Evolutionary conservation across 352 stramenopile genomes (phyloP), one percentile per base, ranked within the genome.

Genomic region (Halophytophthora batemanensis): DNA sequence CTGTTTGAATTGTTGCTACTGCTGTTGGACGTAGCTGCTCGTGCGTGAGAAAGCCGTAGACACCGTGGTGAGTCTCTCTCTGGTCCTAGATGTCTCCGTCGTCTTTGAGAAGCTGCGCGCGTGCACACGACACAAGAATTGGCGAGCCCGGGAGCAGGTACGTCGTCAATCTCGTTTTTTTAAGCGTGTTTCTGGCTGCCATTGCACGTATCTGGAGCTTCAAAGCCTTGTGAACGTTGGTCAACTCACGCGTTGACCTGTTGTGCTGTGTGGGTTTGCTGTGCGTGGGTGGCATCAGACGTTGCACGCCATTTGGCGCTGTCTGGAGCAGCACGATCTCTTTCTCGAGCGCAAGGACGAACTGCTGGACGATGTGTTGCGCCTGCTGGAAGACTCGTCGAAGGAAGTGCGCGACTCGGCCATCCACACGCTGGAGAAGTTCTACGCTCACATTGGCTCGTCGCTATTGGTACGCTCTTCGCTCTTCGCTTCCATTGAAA

Each of bases 331-430:
- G 19, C 62, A 79, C 31, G 55, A 79, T 2, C 44, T 81, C 38
- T 81, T 89, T 18, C 59, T 53, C 33, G 47, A 69, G 14, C 66
- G 59, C 34, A 81, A 89, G 51, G 64, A 77, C 29, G 73, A 90
- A 17, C 60, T 77, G 36, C 54, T 92, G 18, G 58, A 86, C 15
- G 68, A 88, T 49, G 71, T 84, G 29, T 52, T 94, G 19, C 68
- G 70, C 19, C 45, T 90, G 8, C 58, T 94, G 0, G 80, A 93
- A 59, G 84, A 94, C 52, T 90, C 84, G 25, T 71, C 82, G 0
- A 94, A 94, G 48, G 80, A 94, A 69, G 84, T 94, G 49, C 82
- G 84, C 14, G 64, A 90, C n/a, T 61, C 82, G 2, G 76, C 76
- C 6, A 78, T 94, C 37, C 64, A 59, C 13, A 68, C 77, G 5